These are phyloP conservation scores for Ceratocystis albifundus DNA, from an alignment of 2,329 filamentous ascomycete species.

Conservation along the genomic window DNA sequence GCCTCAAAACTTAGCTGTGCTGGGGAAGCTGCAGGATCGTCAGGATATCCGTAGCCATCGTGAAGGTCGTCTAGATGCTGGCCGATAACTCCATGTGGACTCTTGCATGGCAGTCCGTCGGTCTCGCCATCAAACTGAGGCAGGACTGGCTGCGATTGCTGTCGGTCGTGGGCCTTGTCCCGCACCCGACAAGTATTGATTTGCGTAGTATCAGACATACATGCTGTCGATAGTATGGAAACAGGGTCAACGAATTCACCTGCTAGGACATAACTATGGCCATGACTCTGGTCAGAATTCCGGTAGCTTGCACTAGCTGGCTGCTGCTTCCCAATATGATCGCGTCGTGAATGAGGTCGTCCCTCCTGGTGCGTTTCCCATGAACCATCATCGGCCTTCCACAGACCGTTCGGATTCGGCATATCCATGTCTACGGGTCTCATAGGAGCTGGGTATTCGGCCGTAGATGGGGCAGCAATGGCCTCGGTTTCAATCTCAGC, in stretches of 20 bases:
- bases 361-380: neutral
- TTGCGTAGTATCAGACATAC: no score
- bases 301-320: no score
- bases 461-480: neutral
- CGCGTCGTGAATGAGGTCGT: neutral
- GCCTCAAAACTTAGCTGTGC: neutral
- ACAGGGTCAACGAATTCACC: no score
- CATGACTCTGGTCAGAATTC: no score
- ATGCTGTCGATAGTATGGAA: no score
- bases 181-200: no score
- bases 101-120: neutral
- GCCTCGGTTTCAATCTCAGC: neutral
- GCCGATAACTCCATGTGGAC: slow-evolving; percentile 5
- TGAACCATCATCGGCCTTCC: slow-evolving; percentile 7
- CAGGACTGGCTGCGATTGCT: neutral
- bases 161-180: no score
- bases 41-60: neutral
- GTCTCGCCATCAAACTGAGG: neutral
- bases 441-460: neutral
- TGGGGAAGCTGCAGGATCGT: neutral
- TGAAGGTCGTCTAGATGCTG: slow-evolving; percentile 12
- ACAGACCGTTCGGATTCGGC: neutral
- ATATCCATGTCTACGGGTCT: neutral
- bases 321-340: no score
- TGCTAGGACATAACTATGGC: no score